Percentiles rank a stretch among this genome's conserved stretches.
Evolutionary conservation across 2,329 filamentous ascomycete genomes (phyloP).

Genomic region (Epichloe typhina): DNA sequence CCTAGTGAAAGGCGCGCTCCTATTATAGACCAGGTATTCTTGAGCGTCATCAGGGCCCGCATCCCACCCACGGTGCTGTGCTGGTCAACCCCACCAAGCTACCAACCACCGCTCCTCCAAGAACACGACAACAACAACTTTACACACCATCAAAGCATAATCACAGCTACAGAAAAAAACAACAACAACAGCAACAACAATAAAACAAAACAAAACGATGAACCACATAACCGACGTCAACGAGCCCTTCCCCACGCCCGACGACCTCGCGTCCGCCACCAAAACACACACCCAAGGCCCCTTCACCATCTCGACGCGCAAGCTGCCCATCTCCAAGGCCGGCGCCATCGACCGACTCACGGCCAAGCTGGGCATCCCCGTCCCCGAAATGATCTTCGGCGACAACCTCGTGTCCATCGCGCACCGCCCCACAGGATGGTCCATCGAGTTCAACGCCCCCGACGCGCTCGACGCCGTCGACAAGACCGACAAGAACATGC

Average conservation of each 20-base stretch:
- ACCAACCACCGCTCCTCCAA: too few species aligned
- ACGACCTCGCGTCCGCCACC: constrained; percentile 40
- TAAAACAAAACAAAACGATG: constrained; percentile 13
- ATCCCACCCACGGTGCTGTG: too few species aligned
- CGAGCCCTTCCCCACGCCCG: constrained; percentile 42
- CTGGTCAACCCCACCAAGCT: too few species aligned
- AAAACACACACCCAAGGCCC: constrained; percentile 43
- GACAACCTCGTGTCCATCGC: constrained; percentile 74
- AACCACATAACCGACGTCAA: constrained; percentile 28
- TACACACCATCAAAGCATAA: too few species aligned
- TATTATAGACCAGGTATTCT: neutral
- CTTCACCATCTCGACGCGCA: constrained; percentile 70
- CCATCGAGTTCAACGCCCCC: constrained; percentile 67
- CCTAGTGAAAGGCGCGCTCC: neutral
- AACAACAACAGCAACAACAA: neutral
- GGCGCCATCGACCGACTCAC: constrained; percentile 81
- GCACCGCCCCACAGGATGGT: constrained; percentile 65
- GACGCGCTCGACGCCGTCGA: constrained; percentile 84
- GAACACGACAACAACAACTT: too few species aligned
- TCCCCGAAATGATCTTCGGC: constrained; percentile 98
- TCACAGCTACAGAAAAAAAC: neutral
- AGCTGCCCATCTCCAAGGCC: constrained; percentile 88
- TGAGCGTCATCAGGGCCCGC: neutral
- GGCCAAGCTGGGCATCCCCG: constrained; percentile 64
- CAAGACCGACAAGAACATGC: constrained; percentile 82